Evolutionary conservation across 2,329 filamentous ascomycete genomes (phyloP), one percentile per base, ranked within the genome.

Genomic region (Clonostachys solani): DNA sequence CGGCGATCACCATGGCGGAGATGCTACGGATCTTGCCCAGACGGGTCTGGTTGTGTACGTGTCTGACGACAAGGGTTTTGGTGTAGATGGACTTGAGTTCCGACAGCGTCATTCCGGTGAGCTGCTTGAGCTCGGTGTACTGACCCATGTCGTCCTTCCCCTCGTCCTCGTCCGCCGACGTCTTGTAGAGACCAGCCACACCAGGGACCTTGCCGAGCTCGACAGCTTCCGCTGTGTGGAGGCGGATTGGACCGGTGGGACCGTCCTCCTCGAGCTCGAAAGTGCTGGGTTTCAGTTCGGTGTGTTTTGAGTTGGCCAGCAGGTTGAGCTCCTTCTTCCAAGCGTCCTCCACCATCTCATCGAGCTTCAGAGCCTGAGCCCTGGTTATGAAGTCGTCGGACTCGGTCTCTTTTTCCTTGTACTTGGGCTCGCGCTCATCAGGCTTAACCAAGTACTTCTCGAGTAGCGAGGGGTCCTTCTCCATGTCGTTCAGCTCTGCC

Each of bases 31-130:
- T 86, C 77, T 97, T 99, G 63, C 94, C 94, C 69, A 99, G 83
- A 73, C 92, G 88, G 18, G 94, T 97, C 77, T 97, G 92, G 71
- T 99, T 97, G 54, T 81, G 75, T 49, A 99, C 94, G 38, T 70
- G 68, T 60, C 92, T 88, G 5, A 63, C 61, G 42, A 95, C 87
- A 42, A 99, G 71, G 43, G 78, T 75, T 77, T 95, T 96, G 53
- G 80, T 71, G 49, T 80, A 74, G 49, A 95, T 62, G 6, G 61
- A 55, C 42, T 75, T 53, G 55, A 85, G 76, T 19, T 83, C 67
- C 44, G 60, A 55, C 48, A 83, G 67, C 16, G 56, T 70, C 64
- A 84, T 62, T 54, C 80, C 79, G 43, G 78, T 82, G 52, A 74
- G 65, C 53, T 68, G 70, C 67, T 80, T 80, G 56, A 80, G 64